phyloP scores from a whole-genome alignment of 441 rosid genomes.

The Biscutella laevigata region DNA sequence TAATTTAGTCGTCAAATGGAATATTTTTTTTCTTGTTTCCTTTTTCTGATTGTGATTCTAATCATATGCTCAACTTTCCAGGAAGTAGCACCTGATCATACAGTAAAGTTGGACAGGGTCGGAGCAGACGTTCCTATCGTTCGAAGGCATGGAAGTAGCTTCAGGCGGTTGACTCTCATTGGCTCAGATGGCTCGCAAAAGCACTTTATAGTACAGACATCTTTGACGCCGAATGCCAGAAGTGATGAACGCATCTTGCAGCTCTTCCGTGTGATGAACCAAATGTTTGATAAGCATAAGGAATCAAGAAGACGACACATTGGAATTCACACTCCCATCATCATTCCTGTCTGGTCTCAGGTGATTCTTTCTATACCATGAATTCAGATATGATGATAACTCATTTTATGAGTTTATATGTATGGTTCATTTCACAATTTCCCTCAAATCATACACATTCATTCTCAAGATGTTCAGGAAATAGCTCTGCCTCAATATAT shows the following conservation, averaged over 20 bases:
- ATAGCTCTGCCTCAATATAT: background rate
- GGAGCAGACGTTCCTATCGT: constrained; percentile 97
- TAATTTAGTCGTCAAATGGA: background rate
- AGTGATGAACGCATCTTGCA: constrained; percentile 97
- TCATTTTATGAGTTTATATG: background rate
- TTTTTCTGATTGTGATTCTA: constrained; percentile 10
- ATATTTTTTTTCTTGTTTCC: background rate
- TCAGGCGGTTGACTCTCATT: constrained; percentile 87
- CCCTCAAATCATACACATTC: background rate
- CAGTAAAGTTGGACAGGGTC: constrained; percentile 88
- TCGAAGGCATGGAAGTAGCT: constrained; percentile 99
- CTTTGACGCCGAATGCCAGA: constrained; percentile 98
- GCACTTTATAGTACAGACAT: constrained; percentile 95
- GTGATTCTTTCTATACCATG: constrained; percentile 25
- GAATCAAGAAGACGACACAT: constrained; percentile 91
- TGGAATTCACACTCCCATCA: constrained; percentile 92
- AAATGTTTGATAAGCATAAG: constrained; percentile 99
- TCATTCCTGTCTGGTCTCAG: constrained; percentile 99
- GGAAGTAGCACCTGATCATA: constrained; percentile 98
- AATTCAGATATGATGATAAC: constrained; percentile 1
- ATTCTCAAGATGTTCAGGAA: background rate
- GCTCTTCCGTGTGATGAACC: constrained; percentile 97
- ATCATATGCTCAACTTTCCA: constrained; percentile 26
- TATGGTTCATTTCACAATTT: background rate
- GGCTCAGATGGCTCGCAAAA: constrained; percentile 98